Base-by-base conservation (phyloP, 2,329 filamentous ascomycete species). In the Tolypocladium inflatum region DNA sequence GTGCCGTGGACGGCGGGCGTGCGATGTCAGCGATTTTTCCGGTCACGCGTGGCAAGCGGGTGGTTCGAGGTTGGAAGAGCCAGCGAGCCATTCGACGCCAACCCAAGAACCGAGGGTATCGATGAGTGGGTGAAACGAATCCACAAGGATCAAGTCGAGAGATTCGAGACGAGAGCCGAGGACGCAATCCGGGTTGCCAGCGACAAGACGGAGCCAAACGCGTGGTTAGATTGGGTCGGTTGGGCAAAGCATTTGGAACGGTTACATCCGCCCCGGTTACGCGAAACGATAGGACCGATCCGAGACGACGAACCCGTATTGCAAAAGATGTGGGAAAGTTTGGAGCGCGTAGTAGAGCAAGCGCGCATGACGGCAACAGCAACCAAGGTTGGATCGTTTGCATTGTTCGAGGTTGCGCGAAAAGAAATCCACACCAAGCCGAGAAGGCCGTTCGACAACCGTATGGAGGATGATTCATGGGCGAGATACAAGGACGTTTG, bases 171-270 rank as follows among this genome's bases (percentile, higher is more conserved):
- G n/a, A 33, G 11, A 21, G 19, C 19, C 30, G n/a, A 51, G 33
- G 38, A 51, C 4, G 43, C 43, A 37, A 55, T 51, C 11, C 8
- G 7, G 3, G 26, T 51, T 8, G 8, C 23, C 7, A 43, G 45
- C 41, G 38, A 41, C 13, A 58, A 55, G 41, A 58, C 30, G 1
- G 39, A 57, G 53, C 37, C 55, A 15, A 57, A 57, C 54, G 13
- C 11, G 23, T 60, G 35, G 54, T 53, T 60, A 26, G 9, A 56
- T 26, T 48, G 39, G 9, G 52, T 48, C 4, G 45, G 56, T 21
- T 57, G 23, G 58, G 45, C 42, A 15, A n/a, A n/a, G 55, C 19
- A 59, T 57, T 55, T 59, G 33, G 41, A 55, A 8, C 50, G 58
- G 11, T 55, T 57, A 30, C 9, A 55, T 10, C 41, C 30, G 45